A percentile compares a stretch with the other conserved stretches of the same genome.
phyloP scores from a whole-genome alignment of 2,329 filamentous ascomycete species.

The Aspergillus fructus region DNA sequence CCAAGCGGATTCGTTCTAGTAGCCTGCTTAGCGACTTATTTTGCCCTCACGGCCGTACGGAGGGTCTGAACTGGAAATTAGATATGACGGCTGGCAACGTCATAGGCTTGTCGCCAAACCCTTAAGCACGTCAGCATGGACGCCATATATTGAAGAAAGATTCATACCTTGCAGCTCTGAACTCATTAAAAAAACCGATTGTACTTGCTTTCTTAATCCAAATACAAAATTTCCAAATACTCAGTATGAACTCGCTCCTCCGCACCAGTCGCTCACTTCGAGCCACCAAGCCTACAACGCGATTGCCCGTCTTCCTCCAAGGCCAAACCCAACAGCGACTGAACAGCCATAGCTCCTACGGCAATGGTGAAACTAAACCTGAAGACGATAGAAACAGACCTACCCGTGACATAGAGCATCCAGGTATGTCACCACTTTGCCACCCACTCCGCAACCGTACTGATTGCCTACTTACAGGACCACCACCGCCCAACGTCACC shows the following conservation, averaged over 20 bases:
- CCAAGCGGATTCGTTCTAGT: background rate
- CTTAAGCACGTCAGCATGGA: background rate
- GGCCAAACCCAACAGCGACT: background rate
- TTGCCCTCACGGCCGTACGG: too few species aligned
- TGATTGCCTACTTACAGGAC: slow-evolving; percentile 13
- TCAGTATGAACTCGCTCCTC: background rate
- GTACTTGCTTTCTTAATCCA: background rate
- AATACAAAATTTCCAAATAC: background rate
- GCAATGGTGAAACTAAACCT: slow-evolving; percentile 13
- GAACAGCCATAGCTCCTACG: slow-evolving; percentile 23
- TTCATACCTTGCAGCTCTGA: background rate
- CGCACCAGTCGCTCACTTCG: slow-evolving; percentile 1
- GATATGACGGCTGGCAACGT: slow-evolving; percentile 4
- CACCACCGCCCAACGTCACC: slow-evolving; percentile 21
- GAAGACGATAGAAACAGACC: slow-evolving; percentile 11
- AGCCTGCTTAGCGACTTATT: background rate
- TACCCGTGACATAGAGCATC: slow-evolving; percentile 25
- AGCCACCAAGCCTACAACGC: background rate
- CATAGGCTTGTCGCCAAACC: background rate
- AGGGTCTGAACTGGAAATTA: background rate
- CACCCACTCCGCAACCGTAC: background rate
- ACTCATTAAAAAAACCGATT: background rate
- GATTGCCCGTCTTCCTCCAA: background rate
- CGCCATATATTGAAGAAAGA: background rate
- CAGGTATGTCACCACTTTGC: slow-evolving; percentile 14